A percentile compares a stretch with the other conserved stretches of the same genome.
These are phyloP conservation scores for Tephrocybe sp. DNA, from an alignment of 768 basidiomycete genomes.

Conservation along the genomic window DNA sequence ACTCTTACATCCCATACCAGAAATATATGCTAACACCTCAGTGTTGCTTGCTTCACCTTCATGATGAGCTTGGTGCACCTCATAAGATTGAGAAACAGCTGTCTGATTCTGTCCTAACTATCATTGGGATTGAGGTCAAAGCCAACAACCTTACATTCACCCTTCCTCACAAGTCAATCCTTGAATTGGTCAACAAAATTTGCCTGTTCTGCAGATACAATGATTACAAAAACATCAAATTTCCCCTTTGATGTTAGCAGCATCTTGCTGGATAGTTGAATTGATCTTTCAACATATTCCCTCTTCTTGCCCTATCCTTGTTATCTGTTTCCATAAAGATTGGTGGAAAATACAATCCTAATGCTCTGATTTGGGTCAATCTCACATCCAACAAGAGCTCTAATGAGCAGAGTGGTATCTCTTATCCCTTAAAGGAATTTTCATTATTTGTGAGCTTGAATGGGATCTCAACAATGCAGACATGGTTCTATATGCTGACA, in stretches of 20 bases:
- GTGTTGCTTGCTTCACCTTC: background rate
- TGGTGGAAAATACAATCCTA: background rate
- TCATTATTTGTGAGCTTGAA: background rate
- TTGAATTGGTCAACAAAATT: constrained; percentile 13
- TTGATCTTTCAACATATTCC: constrained; percentile 37
- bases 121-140: constrained; percentile 42
- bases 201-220: constrained; percentile 7
- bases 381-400: background rate
- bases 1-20: constrained; percentile 28
- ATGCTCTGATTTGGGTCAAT: background rate
- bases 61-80: constrained; percentile 29
- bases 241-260: constrained; percentile 21
- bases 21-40: background rate
- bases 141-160: constrained; percentile 28
- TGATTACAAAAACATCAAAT: background rate
- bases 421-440: background rate
- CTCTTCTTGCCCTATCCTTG: constrained; percentile 10
- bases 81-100: constrained; percentile 41
- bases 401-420: background rate
- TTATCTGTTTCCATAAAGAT: constrained; percentile 23
- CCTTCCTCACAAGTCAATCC: constrained; percentile 2
- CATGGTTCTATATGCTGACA: constrained; percentile 21
- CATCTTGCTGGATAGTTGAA: constrained; percentile 35
- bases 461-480: constrained; percentile 18
- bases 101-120: constrained; percentile 25